Evolutionary conservation across 805 yeast genomes (phyloP), one percentile per base, ranked within the genome.

Genomic region (Candida adriatica): DNA sequence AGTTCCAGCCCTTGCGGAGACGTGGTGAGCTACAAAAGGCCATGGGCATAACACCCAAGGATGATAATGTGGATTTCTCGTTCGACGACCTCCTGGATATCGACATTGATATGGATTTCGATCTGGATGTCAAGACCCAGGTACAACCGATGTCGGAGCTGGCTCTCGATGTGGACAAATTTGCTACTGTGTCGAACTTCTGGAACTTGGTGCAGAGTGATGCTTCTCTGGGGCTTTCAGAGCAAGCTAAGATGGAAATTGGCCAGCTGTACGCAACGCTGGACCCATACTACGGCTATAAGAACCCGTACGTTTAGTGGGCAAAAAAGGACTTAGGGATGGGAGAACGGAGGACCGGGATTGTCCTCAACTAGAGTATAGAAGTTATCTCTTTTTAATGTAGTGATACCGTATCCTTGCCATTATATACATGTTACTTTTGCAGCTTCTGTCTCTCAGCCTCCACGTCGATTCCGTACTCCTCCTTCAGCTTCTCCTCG

Each of bases 401-500:
- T 23, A 23, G 10, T n/a, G 10, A 23, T 15, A 23, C 8, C 13
- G 15, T 13, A 11, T 19, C 11, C 22, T 11, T 11, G 10, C 11
- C 8, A 11, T 19, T 8, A 19, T 8, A 8, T 19, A 8, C 8
- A 8, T 19, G 8, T 32, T 22, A 38, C 23, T 56, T 35, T 30
- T 49, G 41, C 8, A 62, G 42, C 39, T 58, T 57, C 2, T 49
- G 53, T 37, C 59, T 63, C 39, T 66, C 69, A 13, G 64, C 73
- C 14, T 69, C 70, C 6, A 69, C 53, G 25, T 70, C 67, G 14
- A 81, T 66, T n/a, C 92, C 94, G 38, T 80, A 64, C 37, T 61
- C 64, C 21, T 70, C 79, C 30, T 53, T 66, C 6, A 92, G 81
- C 53, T 65, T 78, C 32, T 73, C 83, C 52, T 85, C 94, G 31